Conservation (phyloP, 2,329 filamentous ascomycete species). For the Beauveria varroae region DNA sequence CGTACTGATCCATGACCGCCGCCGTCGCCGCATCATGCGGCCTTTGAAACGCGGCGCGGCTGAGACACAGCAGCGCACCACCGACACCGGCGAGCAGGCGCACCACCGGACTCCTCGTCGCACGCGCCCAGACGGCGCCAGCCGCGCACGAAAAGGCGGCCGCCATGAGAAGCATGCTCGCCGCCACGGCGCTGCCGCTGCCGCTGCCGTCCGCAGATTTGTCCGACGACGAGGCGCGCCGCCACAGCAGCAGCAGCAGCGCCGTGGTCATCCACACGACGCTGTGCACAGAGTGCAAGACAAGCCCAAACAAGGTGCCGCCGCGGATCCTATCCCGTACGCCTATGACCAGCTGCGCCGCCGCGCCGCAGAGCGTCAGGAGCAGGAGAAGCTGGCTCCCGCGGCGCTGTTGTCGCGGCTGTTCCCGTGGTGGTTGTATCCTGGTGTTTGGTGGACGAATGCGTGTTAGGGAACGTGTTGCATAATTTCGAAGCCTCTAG, state of each 20-base stretch:
- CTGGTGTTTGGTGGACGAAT: background rate
- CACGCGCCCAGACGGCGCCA: background rate
- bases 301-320: conserved; percentile 52
- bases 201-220: background rate
- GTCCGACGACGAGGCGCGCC: background rate
- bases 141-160: background rate
- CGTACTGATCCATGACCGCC: background rate
- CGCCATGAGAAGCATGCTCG: conserved; percentile 1
- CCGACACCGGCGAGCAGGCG: background rate
- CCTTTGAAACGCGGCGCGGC: background rate
- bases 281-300: conserved; percentile 52
- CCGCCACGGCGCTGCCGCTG: conserved; percentile 16
- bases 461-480: no score
- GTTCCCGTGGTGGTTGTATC: background rate
- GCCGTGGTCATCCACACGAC: conserved; percentile 58
- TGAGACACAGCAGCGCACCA: background rate
- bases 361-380: background rate
- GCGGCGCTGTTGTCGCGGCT: background rate
- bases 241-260: conserved; percentile 25
- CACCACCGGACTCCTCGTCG: background rate
- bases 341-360: background rate
- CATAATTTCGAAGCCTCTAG: background rate
- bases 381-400: background rate
- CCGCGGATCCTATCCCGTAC: background rate
- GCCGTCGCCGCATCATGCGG: background rate